Evolutionary conservation across 345 rosid species (phyloP).

Genomic region (Gossypium thurberi): DNA sequence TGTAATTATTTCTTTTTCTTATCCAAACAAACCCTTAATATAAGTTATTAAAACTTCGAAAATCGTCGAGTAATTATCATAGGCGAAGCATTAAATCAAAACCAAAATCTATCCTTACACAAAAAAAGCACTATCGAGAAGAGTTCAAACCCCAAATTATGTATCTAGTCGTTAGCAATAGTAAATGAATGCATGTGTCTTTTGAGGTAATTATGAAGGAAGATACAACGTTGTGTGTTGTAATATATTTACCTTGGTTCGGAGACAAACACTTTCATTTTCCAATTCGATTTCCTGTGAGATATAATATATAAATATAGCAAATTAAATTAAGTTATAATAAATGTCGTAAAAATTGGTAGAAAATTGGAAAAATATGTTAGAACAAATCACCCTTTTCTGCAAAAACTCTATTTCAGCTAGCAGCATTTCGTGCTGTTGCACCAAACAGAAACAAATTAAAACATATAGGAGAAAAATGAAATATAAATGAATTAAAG

Average conservation of each 20-base stretch:
- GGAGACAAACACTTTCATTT: slow-evolving; percentile 67
- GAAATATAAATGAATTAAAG: background rate
- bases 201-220: background rate
- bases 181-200: background rate
- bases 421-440: slow-evolving; percentile 90
- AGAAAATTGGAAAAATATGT: background rate
- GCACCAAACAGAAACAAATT: slow-evolving; percentile 4
- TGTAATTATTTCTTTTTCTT: too few relatives aligned
- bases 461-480: too few relatives aligned
- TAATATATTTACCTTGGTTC: slow-evolving; percentile 55
- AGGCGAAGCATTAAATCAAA: too few relatives aligned
- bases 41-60: too few relatives aligned
- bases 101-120: too few relatives aligned
- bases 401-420: slow-evolving; percentile 87
- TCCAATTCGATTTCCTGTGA: slow-evolving; percentile 84
- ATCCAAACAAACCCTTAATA: too few relatives aligned
- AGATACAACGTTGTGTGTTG: background rate
- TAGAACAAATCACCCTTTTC: slow-evolving; percentile 54
- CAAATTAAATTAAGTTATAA: background rate
- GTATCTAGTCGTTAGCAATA: background rate
- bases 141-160: background rate
- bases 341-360: background rate
- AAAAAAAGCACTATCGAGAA: background rate
- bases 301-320: background rate
- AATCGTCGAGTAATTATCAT: too few relatives aligned